phyloP scores from a whole-genome alignment of 306 rosid genomes.

The Quercus ilex region DNA sequence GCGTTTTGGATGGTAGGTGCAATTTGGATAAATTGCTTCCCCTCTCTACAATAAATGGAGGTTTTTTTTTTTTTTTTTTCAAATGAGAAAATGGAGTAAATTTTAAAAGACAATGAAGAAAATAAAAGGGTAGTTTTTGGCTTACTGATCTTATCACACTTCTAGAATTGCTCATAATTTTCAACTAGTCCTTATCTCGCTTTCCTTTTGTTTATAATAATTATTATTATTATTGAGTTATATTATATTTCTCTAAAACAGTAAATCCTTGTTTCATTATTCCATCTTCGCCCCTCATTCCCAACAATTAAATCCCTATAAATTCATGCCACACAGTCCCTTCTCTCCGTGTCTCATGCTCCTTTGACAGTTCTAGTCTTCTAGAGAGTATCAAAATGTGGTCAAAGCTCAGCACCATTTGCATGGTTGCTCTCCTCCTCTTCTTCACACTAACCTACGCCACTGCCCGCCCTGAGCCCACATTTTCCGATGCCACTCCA shows the following conservation, averaged over 20 bases:
- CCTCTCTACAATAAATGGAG: too few relatives aligned
- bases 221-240: too few relatives aligned
- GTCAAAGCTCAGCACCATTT: conserved; percentile 36
- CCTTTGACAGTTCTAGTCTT: not conserved
- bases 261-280: not conserved
- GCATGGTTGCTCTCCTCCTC: conserved; percentile 29
- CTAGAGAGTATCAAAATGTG: conserved; percentile 36
- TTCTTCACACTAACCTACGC: conserved; percentile 28
- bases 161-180: not conserved
- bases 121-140: too few relatives aligned
- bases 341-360: not conserved
- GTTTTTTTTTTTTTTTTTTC: too few relatives aligned
- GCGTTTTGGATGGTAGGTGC: too few relatives aligned
- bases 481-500: conserved; percentile 21
- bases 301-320: conserved; percentile 27
- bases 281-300: conserved; percentile 27
- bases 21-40: too few relatives aligned
- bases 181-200: not conserved
- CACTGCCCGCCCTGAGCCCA: conserved; percentile 23
- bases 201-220: not conserved
- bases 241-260: too few relatives aligned
- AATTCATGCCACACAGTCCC: conserved; percentile 10
- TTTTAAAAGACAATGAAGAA: too few relatives aligned
- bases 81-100: too few relatives aligned
- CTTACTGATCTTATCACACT: not conserved